These are phyloP conservation scores for Teunomyces panamensis DNA, from an alignment of 805 yeast genomes.

Conservation along the genomic window DNA sequence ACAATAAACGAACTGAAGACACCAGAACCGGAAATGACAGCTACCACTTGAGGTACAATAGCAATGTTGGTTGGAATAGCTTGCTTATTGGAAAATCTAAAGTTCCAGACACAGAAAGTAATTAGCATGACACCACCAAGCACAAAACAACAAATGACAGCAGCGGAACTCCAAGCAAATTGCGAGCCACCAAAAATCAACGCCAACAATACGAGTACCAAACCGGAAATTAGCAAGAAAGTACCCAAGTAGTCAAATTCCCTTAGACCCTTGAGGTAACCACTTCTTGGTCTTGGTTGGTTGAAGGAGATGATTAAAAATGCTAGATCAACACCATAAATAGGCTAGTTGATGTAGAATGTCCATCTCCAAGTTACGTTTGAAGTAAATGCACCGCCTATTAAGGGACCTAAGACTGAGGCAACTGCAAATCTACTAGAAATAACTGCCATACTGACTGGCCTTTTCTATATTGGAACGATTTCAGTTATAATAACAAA, in stretches of 20 bases:
- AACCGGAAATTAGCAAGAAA: slow-evolving; percentile 16
- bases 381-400: slow-evolving; percentile 25
- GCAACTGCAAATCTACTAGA: slow-evolving; percentile 20
- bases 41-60: slow-evolving; percentile 11
- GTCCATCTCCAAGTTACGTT: slow-evolving; percentile 27
- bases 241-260: slow-evolving; percentile 20
- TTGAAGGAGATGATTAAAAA: slow-evolving; percentile 17
- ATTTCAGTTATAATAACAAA: slow-evolving; percentile 31
- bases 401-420: slow-evolving; percentile 23
- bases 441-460: slow-evolving; percentile 19
- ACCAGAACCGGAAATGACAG: slow-evolving; percentile 12
- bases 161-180: slow-evolving; percentile 20
- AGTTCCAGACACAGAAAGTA: slow-evolving; percentile 17
- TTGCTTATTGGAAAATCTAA: slow-evolving; percentile 14
- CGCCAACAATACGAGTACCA: slow-evolving; percentile 21
- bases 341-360: slow-evolving; percentile 25
- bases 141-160: slow-evolving; percentile 21
- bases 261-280: slow-evolving; percentile 12
- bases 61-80: slow-evolving; percentile 16
- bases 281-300: slow-evolving; percentile 16
- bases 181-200: slow-evolving; percentile 22
- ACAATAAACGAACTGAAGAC: slow-evolving; percentile 18
- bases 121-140: slow-evolving; percentile 25
- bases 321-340: slow-evolving; percentile 19
- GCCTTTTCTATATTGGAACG: slow-evolving; percentile 26